Conservation (phyloP, 164 flowering plant genomes). For the Malania oleifera region DNA sequence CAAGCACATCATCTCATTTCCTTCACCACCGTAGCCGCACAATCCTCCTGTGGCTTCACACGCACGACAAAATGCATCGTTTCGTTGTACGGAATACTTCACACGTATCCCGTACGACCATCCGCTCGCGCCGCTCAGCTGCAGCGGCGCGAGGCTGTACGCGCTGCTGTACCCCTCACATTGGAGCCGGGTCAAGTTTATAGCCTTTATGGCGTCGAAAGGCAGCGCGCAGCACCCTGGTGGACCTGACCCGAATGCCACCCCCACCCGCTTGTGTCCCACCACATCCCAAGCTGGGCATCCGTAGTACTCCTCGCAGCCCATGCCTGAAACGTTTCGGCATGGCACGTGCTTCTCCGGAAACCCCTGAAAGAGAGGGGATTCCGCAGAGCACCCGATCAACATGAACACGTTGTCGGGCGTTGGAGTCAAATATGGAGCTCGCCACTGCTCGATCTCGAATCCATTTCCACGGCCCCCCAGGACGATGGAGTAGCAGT, state of each 20-base stretch:
- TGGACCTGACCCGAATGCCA: constrained; percentile 44
- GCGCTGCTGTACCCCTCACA: constrained; percentile 92
- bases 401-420: constrained; percentile 81
- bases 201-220: constrained; percentile 52
- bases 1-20: constrained; percentile 51
- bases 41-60: constrained; percentile 87
- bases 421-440: constrained; percentile 56
- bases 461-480: constrained; percentile 74
- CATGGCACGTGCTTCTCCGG: constrained; percentile 76
- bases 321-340: constrained; percentile 79
- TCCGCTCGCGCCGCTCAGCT: constrained; percentile 40
- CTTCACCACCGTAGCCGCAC: constrained; percentile 63
- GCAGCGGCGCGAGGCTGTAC: constrained; percentile 74
- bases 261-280: constrained; percentile 28
- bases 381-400: constrained; percentile 63
- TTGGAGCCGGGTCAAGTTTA: constrained; percentile 59
- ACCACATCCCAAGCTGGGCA: constrained; percentile 67
- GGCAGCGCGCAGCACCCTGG: constrained; percentile 74
- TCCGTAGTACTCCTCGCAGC: constrained; percentile 75
- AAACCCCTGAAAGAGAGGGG: constrained; percentile 88
- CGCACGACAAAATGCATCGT: constrained; percentile 55
- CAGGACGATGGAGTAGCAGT: constrained; percentile 52
- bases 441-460: constrained; percentile 59
- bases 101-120: constrained; percentile 93
- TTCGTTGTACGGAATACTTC: constrained; percentile 58